phyloP scores from a whole-genome alignment of 495 filamentous ascomycete species.

The Daldinia decipiens region DNA sequence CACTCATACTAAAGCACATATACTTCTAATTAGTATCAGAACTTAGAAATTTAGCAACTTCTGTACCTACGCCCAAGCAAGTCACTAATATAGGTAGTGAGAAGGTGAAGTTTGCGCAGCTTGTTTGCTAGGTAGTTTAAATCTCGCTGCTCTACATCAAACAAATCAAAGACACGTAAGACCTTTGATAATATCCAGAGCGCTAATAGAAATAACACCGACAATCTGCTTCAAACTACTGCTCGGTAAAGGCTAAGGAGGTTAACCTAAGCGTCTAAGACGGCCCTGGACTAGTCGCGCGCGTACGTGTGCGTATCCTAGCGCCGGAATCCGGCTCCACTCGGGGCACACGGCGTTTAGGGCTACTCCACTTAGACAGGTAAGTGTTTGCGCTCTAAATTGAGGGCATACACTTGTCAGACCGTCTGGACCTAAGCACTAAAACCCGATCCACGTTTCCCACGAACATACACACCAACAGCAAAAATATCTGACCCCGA shows the following conservation, averaged over 20 bases:
- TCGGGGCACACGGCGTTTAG: background rate
- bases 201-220: background rate
- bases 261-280: background rate
- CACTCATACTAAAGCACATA: constrained; percentile 1
- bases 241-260: background rate
- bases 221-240: background rate
- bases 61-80: too few species aligned
- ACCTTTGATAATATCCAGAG: background rate
- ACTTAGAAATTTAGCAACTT: background rate
- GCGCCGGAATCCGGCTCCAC: background rate
- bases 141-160: background rate
- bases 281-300: background rate
- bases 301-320: background rate
- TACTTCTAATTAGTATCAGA: background rate
- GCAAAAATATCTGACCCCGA: background rate
- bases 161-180: background rate
- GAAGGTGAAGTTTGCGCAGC: background rate
- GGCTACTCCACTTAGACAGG: background rate
- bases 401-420: background rate
- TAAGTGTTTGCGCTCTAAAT: background rate
- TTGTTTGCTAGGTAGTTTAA: background rate
- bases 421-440: background rate
- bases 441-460: background rate
- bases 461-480: background rate
- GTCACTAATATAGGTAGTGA: background rate